Percentiles rank a stretch among this genome's conserved stretches.
Conservation (phyloP, 2,329 filamentous ascomycete genomes). For the Neofusicoccum parvum region DNA sequence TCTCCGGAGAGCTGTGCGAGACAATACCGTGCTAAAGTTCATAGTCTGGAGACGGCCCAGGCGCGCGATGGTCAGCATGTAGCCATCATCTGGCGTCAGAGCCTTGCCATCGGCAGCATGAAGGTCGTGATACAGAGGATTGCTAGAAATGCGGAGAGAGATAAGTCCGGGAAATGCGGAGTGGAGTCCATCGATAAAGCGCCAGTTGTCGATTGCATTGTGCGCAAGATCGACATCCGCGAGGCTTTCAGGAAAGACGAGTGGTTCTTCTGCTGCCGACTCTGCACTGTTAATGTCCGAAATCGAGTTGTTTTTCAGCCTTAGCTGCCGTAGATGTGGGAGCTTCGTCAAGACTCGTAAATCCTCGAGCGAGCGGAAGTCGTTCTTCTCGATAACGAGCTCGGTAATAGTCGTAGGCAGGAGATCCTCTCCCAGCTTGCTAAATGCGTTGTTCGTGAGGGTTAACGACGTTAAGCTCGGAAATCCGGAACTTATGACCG, state of each 20-base stretch:
- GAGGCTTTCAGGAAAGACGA: conserved; percentile 29
- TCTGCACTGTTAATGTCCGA: conserved; percentile 37
- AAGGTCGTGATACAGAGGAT: conserved; percentile 75
- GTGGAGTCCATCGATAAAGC: conserved; percentile 70
- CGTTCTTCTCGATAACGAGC: conserved; percentile 73
- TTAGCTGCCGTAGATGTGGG: conserved; percentile 51
- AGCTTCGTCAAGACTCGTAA: conserved; percentile 64
- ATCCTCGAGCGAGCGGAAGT: conserved; percentile 62
- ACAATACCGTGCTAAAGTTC: conserved; percentile 62
- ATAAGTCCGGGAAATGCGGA: conserved; percentile 71
- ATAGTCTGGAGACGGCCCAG: conserved; percentile 67
- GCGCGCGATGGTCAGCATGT: conserved; percentile 84
- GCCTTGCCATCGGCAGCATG: conserved; percentile 39
- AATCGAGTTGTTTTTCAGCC: conserved; percentile 77
- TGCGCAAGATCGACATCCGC: conserved; percentile 48
- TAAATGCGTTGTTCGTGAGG: conserved; percentile 41
- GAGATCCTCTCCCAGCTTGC: conserved; percentile 32
- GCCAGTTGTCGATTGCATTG: conserved; percentile 61
- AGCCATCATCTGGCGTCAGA: conserved; percentile 72
- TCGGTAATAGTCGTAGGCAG: conserved; percentile 60
- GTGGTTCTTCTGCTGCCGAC: conserved; percentile 21
- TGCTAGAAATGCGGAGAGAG: conserved; percentile 78
- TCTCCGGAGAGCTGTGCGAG: neutral
- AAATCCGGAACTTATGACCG: conserved; percentile 54
- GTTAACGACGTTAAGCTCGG: conserved; percentile 57